Conservation (phyloP, 495 filamentous ascomycete genomes). For the Penicillium desertorum region DNA sequence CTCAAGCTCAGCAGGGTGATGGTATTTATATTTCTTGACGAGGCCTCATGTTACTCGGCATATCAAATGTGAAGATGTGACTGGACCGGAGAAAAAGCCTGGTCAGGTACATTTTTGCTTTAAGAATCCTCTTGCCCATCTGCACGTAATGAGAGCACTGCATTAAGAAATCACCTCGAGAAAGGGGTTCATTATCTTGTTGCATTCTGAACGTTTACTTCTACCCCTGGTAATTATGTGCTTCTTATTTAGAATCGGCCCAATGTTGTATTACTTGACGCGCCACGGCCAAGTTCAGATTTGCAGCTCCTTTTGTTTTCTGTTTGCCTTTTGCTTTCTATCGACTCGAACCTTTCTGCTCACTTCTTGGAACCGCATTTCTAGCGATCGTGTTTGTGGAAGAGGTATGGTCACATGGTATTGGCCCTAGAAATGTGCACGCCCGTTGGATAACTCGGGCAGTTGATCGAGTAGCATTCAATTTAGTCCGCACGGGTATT, state of each 20-base stretch:
- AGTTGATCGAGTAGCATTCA: background rate
- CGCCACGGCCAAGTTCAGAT: background rate
- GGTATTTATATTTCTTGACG: constrained; percentile 3
- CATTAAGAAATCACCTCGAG: background rate
- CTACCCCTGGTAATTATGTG: background rate
- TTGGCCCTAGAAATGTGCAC: background rate
- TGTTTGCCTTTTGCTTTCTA: too few relatives aligned
- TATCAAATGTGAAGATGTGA: background rate
- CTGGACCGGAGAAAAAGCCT: background rate
- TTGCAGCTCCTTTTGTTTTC: background rate
- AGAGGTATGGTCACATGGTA: background rate
- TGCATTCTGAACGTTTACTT: background rate
- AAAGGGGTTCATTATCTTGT: background rate
- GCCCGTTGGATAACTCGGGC: background rate
- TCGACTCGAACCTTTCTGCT: background rate
- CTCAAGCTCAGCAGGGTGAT: background rate
- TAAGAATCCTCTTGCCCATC: background rate
- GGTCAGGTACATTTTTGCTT: background rate
- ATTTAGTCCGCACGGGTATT: background rate
- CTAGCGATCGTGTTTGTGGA: background rate
- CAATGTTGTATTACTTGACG: background rate
- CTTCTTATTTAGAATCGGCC: background rate
- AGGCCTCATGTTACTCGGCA: background rate
- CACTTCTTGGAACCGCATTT: background rate
- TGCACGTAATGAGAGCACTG: background rate